A percentile compares a stretch with the other conserved stretches of the same genome.
These are phyloP conservation scores for Rhodotorula diobovata DNA, from an alignment of 768 basidiomycete genomes.

Conservation along the genomic window DNA sequence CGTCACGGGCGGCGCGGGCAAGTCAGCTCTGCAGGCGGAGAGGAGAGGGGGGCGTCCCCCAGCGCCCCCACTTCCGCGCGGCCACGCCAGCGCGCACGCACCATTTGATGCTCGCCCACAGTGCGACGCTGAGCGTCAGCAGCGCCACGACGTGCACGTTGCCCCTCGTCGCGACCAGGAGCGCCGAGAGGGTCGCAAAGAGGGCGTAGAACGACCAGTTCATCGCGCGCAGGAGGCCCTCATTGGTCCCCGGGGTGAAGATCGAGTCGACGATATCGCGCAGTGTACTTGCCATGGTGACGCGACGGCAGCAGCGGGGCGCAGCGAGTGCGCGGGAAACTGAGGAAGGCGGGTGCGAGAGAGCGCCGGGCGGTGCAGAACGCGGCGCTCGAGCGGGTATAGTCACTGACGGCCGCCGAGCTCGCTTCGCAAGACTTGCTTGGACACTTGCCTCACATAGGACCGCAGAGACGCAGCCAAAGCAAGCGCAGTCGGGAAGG, in stretches of 20 bases:
- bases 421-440: too few relatives aligned
- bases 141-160: slow-evolving; percentile 34
- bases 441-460: too few relatives aligned
- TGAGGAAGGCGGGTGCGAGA: not conserved
- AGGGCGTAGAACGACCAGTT: slow-evolving; percentile 39
- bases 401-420: too few relatives aligned
- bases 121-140: slow-evolving; percentile 21
- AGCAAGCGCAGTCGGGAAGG: too few relatives aligned
- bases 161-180: slow-evolving; percentile 27
- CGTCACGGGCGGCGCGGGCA: too few relatives aligned
- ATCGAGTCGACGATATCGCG: slow-evolving; percentile 30
- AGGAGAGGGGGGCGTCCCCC: not conserved
- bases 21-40: not conserved
- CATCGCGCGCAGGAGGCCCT: slow-evolving; percentile 36
- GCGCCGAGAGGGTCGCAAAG: slow-evolving; percentile 33
- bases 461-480: too few relatives aligned
- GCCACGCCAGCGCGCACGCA: not conserved
- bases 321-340: not conserved
- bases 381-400: too few relatives aligned
- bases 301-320: not conserved
- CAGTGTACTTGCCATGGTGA: not conserved
- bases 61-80: too few relatives aligned
- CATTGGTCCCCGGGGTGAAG: slow-evolving; percentile 38
- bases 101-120: slow-evolving; percentile 38
- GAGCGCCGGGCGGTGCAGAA: too few relatives aligned